Conservation (phyloP, 352 stramenopile genomes). For the Phytophthora lateralis region DNA sequence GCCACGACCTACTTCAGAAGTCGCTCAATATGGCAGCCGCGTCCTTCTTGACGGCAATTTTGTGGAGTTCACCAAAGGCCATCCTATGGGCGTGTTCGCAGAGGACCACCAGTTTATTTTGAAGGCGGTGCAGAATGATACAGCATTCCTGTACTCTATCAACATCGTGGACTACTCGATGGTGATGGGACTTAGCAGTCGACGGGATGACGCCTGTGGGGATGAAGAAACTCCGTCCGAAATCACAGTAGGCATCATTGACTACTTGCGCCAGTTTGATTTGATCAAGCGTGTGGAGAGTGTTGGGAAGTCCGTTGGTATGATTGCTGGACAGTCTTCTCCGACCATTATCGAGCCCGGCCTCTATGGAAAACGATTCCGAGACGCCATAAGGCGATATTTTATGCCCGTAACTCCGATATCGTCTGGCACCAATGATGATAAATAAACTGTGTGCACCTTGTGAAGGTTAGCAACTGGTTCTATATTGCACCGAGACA, state of each 20-base stretch:
- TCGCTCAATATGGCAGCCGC: conserved; percentile 26
- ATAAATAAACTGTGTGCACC: conserved; percentile 28
- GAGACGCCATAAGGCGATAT: conserved; percentile 95
- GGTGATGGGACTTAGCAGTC: conserved; percentile 89
- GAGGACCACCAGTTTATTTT: conserved; percentile 75
- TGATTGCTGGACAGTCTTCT: conserved; percentile 98
- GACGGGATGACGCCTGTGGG: conserved; percentile 37
- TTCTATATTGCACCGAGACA: neutral
- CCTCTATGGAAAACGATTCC: conserved; percentile 96
- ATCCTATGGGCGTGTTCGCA: conserved; percentile 75
- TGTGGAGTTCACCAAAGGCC: conserved; percentile 74
- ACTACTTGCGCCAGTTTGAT: conserved; percentile 99
- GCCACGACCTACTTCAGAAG: conserved; percentile 27
- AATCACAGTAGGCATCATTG: conserved; percentile 98
- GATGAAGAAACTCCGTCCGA: conserved; percentile 44
- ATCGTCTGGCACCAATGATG: conserved; percentile 51
- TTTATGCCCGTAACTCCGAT: conserved; percentile 96
- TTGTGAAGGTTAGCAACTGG: neutral
- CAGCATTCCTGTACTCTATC: conserved; percentile 96
- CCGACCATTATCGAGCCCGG: conserved; percentile 98
- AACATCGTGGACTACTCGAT: conserved; percentile 99
- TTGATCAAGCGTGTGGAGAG: conserved; percentile 99
- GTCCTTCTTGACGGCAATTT: conserved; percentile 90
- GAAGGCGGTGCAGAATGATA: conserved; percentile 96
- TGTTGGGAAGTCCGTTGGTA: conserved; percentile 97